Base-by-base conservation (phyloP, 1,284 basidiomycete genomes). In the Sporisorium sorghi region DNA sequence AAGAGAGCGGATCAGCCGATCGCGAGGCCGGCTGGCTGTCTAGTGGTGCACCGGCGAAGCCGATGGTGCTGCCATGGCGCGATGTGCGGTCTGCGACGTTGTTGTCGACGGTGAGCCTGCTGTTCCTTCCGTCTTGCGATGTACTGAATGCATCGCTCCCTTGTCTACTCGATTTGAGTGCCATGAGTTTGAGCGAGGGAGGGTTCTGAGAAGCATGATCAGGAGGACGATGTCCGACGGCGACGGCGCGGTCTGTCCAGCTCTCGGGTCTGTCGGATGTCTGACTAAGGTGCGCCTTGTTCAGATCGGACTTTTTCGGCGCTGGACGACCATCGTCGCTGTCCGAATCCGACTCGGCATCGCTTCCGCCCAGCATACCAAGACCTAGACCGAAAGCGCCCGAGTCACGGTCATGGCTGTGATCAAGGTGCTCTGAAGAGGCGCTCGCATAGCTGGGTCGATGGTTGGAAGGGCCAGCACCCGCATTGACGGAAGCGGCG, bases 181-280 rank as follows among this genome's bases (percentile, higher is more conserved):
- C 77, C 65, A 80, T 73, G 47, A 81, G 58, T 56, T 81, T 81
- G 23, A 81, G 70, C 11, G 72, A 73, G 7, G 78, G 79, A 3
- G 79, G 79, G 53, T 81, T 81, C 62, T 81, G 79, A n/a, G 73
- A 77, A 15, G 78, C 79, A 37, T 58, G 66, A 54, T 81, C 79
- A 39, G 78, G 79, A 8, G 79, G 79, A 24, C 79, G 65, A 26
- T 74, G 71, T 5, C 79, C 78, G 21, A 81, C 79, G 23, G 79
- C 79, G n/a, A 60, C 67, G 9, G 79, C 79, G 30, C 78, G 62
- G 23, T 76, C 66, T 5, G 68, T 68, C 79, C 79, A 81, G 57
- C 76, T 78, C 9, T 67, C 74, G 15, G 71, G 70, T 17, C 70
- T 37, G 12, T 59, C 39, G 12, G 61, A 28, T 9, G 63, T 37